Evolutionary conservation across 1,284 basidiomycete species (phyloP), one percentile per base, ranked within the genome.

Genomic region (Taiwanofungus camphoratus): DNA sequence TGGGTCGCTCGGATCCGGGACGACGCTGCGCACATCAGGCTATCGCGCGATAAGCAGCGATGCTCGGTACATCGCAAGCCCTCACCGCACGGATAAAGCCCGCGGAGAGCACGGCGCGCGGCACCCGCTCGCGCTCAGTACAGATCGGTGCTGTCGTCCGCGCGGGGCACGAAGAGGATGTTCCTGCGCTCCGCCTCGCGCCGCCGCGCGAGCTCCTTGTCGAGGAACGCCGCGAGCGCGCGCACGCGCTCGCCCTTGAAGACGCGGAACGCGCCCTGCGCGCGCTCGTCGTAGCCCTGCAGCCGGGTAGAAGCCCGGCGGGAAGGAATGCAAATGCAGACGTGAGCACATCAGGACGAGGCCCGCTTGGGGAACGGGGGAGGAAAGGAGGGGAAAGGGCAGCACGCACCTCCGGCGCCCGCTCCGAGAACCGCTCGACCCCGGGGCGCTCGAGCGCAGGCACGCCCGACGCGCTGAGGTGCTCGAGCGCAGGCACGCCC

Each of bases 401-500:
- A 1, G 5, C 19, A 50, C 51, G 39, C 55, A 89, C 87, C 64
- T 74, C 54, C 21, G 92, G 92, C 13, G 85, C 74, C 11, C 69
- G 58, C 27, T 93, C 79, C 51, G 92, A 92, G 67, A 92, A 95
- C 42, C 79, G 73, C 49, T 85, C 77, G 24, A 94, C 65, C 24
- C 91, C 91, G 43, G 70, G 73, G 41, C 83, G 71, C 45, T 73
- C 76, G 61, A 94, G 82, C 2, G 87, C 79, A 2, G 81, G 80
- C 5, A 96, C 78, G 1, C 92, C 93, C 1, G 90, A 92, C 39
- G 87, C 75, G 46, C 82, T 86, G 36, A 97, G 71, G 58, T 92
- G 85, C 44, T 82, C 82, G 42, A 97, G 68, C 24, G 73, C 70
- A 31, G 67, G 64, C 19, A 96, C 78, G 1, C 92, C 93, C 1